A percentile compares a stretch with the other conserved stretches of the same genome.
Evolutionary conservation across 2,329 filamentous ascomycete species (phyloP).

Genomic region (Alternaria consortialis): DNA sequence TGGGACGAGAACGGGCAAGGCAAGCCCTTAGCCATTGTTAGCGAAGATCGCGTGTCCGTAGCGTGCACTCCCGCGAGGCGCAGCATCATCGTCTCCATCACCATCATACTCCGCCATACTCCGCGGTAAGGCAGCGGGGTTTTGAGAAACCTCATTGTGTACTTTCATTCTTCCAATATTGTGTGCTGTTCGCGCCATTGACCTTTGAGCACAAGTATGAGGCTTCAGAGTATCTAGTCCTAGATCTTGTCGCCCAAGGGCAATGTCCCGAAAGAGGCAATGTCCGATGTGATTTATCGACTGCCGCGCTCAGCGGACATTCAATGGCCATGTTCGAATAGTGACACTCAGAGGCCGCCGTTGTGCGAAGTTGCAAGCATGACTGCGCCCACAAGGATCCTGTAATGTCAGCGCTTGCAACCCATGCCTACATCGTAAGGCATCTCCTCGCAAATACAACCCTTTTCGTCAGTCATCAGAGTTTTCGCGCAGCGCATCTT

Average conservation of each 20-base stretch:
- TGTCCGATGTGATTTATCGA: not conserved
- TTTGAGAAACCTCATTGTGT: not conserved
- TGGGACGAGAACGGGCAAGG: not conserved
- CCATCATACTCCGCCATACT: not conserved
- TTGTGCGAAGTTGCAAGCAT: not conserved
- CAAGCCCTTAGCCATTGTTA: constrained; percentile 7
- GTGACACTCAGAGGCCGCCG: not conserved
- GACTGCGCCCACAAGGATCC: not conserved
- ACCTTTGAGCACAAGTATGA: not conserved
- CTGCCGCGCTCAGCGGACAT: not conserved
- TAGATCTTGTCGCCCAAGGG: not conserved
- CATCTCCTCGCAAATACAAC: not conserved
- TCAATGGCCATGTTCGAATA: not conserved
- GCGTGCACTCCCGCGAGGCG: constrained; percentile 4
- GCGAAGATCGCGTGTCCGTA: not conserved
- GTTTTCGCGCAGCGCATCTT: too few relatives aligned
- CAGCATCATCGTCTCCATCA: not conserved
- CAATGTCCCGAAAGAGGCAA: not conserved
- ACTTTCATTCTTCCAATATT: not conserved
- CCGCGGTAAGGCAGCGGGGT: not conserved
- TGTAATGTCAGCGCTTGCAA: not conserved
- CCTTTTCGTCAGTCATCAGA: not conserved
- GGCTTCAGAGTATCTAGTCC: not conserved
- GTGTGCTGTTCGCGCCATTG: not conserved
- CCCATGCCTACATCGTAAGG: not conserved